phyloP scores from a whole-genome alignment of 352 stramenopile genomes.

The Phytopythium vexans region DNA sequence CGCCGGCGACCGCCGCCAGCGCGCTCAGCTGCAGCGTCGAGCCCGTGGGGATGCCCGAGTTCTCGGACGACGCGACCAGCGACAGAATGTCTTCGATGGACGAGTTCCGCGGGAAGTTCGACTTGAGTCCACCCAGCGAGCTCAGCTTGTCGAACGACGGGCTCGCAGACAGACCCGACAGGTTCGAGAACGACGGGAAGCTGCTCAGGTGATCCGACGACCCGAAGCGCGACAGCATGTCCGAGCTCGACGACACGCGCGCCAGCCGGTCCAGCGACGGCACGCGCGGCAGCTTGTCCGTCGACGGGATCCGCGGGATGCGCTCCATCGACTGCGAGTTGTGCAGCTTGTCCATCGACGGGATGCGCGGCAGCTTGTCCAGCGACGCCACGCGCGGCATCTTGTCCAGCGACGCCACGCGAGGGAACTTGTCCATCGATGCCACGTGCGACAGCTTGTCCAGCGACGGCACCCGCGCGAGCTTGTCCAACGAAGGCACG shows the following conservation, averaged over 20 bases:
- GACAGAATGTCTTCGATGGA: conserved; percentile 88
- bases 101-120: conserved; percentile 74
- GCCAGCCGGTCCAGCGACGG: conserved; percentile 41
- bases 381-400: conserved; percentile 62
- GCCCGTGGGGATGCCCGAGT: conserved; percentile 37
- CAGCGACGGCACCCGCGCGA: conserved; percentile 46
- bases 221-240: conserved; percentile 70
- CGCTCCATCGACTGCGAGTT: conserved; percentile 36
- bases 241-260: conserved; percentile 51
- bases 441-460: conserved; percentile 66
- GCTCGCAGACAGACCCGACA: conserved; percentile 57
- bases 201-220: conserved; percentile 66
- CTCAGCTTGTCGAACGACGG: conserved; percentile 79
- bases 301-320: conserved; percentile 60
- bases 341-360: conserved; percentile 73
- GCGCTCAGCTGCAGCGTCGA: conserved; percentile 69
- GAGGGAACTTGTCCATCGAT: conserved; percentile 72
- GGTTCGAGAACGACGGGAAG: conserved; percentile 77
- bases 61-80: conserved; percentile 76
- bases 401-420: conserved; percentile 71
- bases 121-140: conserved; percentile 42
- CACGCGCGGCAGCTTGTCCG: conserved; percentile 65
- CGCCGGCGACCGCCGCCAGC: conserved; percentile 55
- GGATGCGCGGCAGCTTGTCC: conserved; percentile 63
- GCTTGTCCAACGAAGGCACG: conserved; percentile 53